Evolutionary conservation across 306 rosid species (phyloP), one percentile per base, ranked within the genome.

Genomic region (Malus orientalis): DNA sequence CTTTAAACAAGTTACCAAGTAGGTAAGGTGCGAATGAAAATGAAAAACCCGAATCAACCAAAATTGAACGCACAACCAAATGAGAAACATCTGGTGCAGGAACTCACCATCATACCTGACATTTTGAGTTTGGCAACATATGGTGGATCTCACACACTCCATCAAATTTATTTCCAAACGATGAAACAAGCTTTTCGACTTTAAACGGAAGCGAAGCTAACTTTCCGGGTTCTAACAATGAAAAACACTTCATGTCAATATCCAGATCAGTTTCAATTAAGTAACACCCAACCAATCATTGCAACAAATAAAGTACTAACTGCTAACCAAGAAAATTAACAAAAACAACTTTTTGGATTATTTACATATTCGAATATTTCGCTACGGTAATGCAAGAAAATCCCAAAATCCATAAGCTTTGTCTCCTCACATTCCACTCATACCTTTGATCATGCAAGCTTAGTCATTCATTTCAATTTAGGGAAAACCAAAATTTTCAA

Each of bases 51-150:
- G 33, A 68, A 65, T 47, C 54, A 18, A 59, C 60, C 40, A 58
- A 33, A 53, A 78, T 10, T 27, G 67, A 16, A 25, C 8, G 18
- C 33, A 36, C 33, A 47, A 71, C 4, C 13, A 36, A 27, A 33
- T 10, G 23, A 47, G 27, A 65, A 9, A 55, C 76, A 74, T 61
- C 77, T 75, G 72, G 49, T 53, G 69, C 49, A 79, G 74, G 74
- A 81, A 89, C 96, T 91, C 96, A 88, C 96, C 96, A 84, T 87
- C 96, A 74, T 89, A 95, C 97, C 96, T 91, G 93, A 89, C 89
- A 83, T 72, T 89, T 89, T 80, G 86, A 47, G 75, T 77, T 74
- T 25, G 83, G 82, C 71, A 77, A 79, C 80, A 80, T 3, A 70
- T 40, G 77, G 53, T 71, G 38, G 51, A 53, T 70, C 76, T 83